Percentiles rank a stretch among this genome's conserved stretches.
These are phyloP conservation scores for Patellifolia procumbens DNA, from an alignment of 179 eudicot genomes.

Conservation along the genomic window DNA sequence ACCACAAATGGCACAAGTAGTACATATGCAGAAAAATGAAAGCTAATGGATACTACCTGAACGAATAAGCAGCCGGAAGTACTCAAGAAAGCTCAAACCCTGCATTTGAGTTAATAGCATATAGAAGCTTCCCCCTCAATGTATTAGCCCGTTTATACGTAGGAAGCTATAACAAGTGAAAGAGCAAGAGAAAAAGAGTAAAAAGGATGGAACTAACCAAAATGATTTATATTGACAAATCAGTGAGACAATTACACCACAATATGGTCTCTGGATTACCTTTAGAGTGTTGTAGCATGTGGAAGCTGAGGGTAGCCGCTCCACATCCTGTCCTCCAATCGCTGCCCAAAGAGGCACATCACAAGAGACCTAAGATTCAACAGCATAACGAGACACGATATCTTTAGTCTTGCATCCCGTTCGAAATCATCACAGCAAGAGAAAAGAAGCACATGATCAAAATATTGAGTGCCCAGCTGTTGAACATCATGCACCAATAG, in stretches of 20 bases:
- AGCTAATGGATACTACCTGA: neutral
- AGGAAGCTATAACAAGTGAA: slow-evolving; percentile 65
- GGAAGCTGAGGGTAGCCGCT: slow-evolving; percentile 97
- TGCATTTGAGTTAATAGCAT: slow-evolving; percentile 95
- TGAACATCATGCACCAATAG: neutral
- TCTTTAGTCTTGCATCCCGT: neutral
- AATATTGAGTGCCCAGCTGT: neutral
- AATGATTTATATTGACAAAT: neutral
- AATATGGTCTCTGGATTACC: slow-evolving; percentile 39
- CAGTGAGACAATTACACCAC: neutral
- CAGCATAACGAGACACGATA: neutral
- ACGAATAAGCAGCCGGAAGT: neutral
- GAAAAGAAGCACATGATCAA: neutral
- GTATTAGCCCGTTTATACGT: slow-evolving; percentile 87
- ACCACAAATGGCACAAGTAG: neutral
- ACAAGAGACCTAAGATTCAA: slow-evolving; percentile 60
- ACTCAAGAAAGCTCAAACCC: slow-evolving; percentile 89
- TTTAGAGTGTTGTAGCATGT: slow-evolving; percentile 96
- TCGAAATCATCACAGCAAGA: neutral
- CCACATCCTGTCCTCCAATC: slow-evolving; percentile 95
- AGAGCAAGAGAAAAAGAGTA: slow-evolving; percentile 9
- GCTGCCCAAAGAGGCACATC: slow-evolving; percentile 92
- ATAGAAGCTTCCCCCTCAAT: slow-evolving; percentile 81
- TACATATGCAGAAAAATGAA: neutral
- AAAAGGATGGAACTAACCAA: neutral